Percentiles rank a stretch among this genome's conserved stretches.
Conservation (phyloP, 371 early-diverging fungal genomes). For the Mucor velutinosus region DNA sequence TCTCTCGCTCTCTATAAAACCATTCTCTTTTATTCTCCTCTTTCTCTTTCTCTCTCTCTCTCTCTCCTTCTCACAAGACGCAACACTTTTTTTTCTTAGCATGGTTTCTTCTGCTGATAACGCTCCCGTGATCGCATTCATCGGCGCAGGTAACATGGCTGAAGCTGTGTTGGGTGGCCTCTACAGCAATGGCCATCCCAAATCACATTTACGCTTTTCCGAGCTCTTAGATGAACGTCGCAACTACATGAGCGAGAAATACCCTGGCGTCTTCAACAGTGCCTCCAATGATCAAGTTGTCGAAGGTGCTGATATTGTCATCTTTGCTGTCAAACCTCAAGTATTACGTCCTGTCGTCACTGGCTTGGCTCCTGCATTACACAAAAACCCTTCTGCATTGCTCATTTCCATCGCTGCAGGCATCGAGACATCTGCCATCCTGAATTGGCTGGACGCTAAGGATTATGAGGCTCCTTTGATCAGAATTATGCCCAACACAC, state of each 20-base stretch:
- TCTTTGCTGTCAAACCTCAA: slow-evolving; percentile 62
- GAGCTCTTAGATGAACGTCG: slow-evolving; percentile 77
- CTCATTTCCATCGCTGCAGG: slow-evolving; percentile 52
- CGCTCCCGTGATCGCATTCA: slow-evolving; percentile 61
- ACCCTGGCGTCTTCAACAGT: slow-evolving; percentile 51
- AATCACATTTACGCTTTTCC: slow-evolving; percentile 72
- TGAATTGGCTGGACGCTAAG: slow-evolving; percentile 65
- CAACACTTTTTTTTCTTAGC: background rate
- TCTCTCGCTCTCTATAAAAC: background rate
- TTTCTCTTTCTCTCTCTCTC: background rate
- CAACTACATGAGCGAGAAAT: slow-evolving; percentile 63
- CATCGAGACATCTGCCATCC: slow-evolving; percentile 72
- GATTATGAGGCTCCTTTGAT: slow-evolving; percentile 57
- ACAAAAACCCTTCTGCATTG: slow-evolving; percentile 38
- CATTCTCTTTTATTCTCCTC: background rate
- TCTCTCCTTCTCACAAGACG: background rate
- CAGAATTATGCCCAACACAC: slow-evolving; percentile 95
- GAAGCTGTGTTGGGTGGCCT: slow-evolving; percentile 91
- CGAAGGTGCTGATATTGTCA: slow-evolving; percentile 53
- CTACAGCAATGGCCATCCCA: slow-evolving; percentile 61
- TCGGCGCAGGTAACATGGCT: slow-evolving; percentile 96
- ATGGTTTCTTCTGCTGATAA: background rate
- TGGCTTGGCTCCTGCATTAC: slow-evolving; percentile 47
- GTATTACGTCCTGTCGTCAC: slow-evolving; percentile 72
- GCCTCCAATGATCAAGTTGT: slow-evolving; percentile 51